These are phyloP conservation scores for Botrytis paeoniae DNA, from an alignment of 2,329 filamentous ascomycete genomes.

Conservation along the genomic window DNA sequence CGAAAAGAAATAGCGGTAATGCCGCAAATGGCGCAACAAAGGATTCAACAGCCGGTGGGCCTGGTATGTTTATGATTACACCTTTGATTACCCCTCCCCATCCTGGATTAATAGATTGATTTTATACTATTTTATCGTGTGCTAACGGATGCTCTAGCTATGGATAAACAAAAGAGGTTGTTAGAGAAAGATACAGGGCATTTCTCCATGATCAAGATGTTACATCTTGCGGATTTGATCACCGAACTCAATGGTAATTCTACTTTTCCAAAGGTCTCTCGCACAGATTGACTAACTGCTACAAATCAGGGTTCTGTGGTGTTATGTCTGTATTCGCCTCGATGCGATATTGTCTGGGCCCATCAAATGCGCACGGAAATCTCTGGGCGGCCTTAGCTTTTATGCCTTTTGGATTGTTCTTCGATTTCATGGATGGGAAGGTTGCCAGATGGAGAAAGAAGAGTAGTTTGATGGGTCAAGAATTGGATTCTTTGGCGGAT, in stretches of 20 bases:
- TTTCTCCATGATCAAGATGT: conserved; percentile 65
- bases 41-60: conserved; percentile 42
- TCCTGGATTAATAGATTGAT: not conserved
- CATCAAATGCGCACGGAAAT: conserved; percentile 61
- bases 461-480: conserved; percentile 96
- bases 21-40: conserved; percentile 50
- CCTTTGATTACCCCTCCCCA: conserved; percentile 8
- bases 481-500: conserved; percentile 93
- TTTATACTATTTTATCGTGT: conserved; percentile 19
- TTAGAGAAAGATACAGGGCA: conserved; percentile 68
- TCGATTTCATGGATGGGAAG: conserved; percentile 97
- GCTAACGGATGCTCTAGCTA: conserved; percentile 43
- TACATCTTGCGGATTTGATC: conserved; percentile 81
- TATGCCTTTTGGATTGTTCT: conserved; percentile 91
- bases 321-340: conserved; percentile 96
- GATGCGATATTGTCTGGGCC: conserved; percentile 83
- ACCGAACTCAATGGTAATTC: conserved; percentile 73
- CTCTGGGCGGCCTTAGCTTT: conserved; percentile 81
- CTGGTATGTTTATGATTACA: conserved; percentile 40
- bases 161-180: conserved; percentile 74
- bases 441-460: conserved; percentile 96
- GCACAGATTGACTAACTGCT: not conserved
- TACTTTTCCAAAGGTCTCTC: conserved; percentile 20
- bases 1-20: conserved; percentile 55
- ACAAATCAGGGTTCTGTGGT: conserved; percentile 67